Conservation (phyloP, 345 rosid genomes). For the Sisymbrium irio region DNA sequence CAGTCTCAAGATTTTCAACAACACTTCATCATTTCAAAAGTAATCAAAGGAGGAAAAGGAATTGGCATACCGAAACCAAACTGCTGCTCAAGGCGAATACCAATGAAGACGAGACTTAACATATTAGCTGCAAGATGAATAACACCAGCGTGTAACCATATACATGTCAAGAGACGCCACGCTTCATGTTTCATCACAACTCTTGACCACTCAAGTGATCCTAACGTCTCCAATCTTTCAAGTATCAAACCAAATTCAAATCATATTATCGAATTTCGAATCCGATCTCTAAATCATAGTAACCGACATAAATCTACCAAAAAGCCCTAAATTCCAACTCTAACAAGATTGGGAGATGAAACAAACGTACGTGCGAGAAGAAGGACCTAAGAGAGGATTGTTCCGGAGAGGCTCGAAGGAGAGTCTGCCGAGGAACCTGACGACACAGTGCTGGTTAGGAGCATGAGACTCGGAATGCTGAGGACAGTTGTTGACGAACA, state of each 20-base stretch:
- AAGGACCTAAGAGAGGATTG: constrained; percentile 90
- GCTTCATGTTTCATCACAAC: constrained; percentile 67
- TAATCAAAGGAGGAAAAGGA: background rate
- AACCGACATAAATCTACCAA: background rate
- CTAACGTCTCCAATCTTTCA: constrained; percentile 77
- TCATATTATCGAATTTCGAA: background rate
- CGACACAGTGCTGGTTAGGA: constrained; percentile 52
- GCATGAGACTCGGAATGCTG: constrained; percentile 35
- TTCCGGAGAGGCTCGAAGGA: constrained; percentile 75
- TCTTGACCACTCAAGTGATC: constrained; percentile 64
- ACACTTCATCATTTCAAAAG: too few species aligned
- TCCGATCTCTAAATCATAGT: background rate
- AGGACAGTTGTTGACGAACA: constrained; percentile 83
- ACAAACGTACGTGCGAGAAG: constrained; percentile 58
- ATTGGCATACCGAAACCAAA: constrained; percentile 72
- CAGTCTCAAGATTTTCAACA: too few species aligned
- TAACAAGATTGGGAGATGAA: too few species aligned
- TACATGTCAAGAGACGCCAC: constrained; percentile 87
- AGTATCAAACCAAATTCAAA: background rate
- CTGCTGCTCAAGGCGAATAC: constrained; percentile 92
- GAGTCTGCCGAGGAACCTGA: constrained; percentile 69
- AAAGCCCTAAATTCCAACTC: background rate
- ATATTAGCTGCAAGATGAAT: constrained; percentile 78
- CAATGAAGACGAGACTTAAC: constrained; percentile 80
- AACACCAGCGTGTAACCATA: constrained; percentile 94